phyloP scores from a whole-genome alignment of 2,329 filamentous ascomycete species.

The Epichloe scottii region DNA sequence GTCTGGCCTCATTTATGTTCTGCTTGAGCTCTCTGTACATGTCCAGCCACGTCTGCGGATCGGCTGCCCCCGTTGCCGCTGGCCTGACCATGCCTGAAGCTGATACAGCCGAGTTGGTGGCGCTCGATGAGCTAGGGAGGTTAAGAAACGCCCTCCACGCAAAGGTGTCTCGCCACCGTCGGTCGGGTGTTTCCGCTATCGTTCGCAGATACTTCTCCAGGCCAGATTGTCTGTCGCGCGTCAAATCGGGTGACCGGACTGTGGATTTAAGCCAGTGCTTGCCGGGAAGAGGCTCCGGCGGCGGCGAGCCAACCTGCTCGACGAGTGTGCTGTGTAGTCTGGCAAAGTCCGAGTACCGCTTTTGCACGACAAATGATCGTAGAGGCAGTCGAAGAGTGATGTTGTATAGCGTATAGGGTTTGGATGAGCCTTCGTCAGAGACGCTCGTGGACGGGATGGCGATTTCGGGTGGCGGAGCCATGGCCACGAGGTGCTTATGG shows the following conservation, averaged over 20 bases:
- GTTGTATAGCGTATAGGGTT: slow-evolving; percentile 67
- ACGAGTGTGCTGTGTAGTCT: slow-evolving; percentile 51
- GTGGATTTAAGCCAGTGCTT: slow-evolving; percentile 73
- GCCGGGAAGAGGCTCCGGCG: slow-evolving; percentile 53
- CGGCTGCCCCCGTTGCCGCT: slow-evolving; percentile 30
- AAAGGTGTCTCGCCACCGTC: slow-evolving; percentile 60
- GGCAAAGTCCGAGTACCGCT: slow-evolving; percentile 73
- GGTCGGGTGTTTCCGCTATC: slow-evolving; percentile 62
- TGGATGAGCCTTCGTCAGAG: slow-evolving; percentile 37
- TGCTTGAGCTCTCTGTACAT: slow-evolving; percentile 62
- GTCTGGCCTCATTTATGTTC: slow-evolving; percentile 51
- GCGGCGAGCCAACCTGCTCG: slow-evolving; percentile 45
- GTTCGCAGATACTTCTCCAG: slow-evolving; percentile 61
- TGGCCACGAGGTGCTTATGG: slow-evolving; percentile 18
- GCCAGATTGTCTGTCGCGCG: slow-evolving; percentile 54
- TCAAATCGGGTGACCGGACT: slow-evolving; percentile 53
- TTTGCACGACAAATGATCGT: slow-evolving; percentile 61
- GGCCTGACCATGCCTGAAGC: slow-evolving; percentile 31
- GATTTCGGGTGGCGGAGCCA: slow-evolving; percentile 55
- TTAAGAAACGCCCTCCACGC: slow-evolving; percentile 65
- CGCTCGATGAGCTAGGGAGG: slow-evolving; percentile 41
- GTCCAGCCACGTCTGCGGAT: slow-evolving; percentile 64
- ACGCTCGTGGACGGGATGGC: slow-evolving; percentile 54
- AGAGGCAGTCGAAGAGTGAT: slow-evolving; percentile 66
- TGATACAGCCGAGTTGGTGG: slow-evolving; percentile 34